Evolutionary conservation across 306 rosid genomes (phyloP), one percentile per base, ranked within the genome.

Genomic region (Lithocarpus polystachyus): DNA sequence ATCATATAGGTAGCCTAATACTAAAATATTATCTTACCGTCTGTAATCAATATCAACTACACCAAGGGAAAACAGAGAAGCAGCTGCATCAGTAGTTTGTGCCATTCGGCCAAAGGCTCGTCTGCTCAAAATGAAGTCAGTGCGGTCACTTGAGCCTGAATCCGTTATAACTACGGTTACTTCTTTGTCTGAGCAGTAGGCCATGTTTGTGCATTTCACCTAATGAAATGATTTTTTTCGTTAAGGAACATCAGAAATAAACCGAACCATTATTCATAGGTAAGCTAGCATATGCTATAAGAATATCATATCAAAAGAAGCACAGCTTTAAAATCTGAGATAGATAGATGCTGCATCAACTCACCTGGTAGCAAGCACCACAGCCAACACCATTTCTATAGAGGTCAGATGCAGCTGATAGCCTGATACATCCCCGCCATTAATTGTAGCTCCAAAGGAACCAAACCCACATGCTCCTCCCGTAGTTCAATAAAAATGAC

Each of bases 351-450:
- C n/a, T 48, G 53, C 53, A 48, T 48, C 53, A 57, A 64, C 74
- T 85, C 51, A 92, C 99, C 95, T 91, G 95, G 78, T 94, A 94
- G 87, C 99, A 94, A 82, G 99, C 92, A 2, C 97, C 97, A 54
- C 99, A 94, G 81, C 99, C 99, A 52, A 94, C 88, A 24, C 99
- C 97, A 64, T 85, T 81, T 43, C 92, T 68, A 72, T 89, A 94
- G 69, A 94, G 97, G 35, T 69, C 86, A 52, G 97, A 91, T 28
- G 95, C 97, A 64, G 97, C 94, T 24, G 97, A n/a, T n/a, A n/a
- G n/a, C n/a, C n/a, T n/a, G n/a, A 89, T 37, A 94, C 97, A 62
- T 91, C 92, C 48, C 99, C 99, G 0, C 90, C 96, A 76, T 94
- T 92, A 37, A 92, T 26, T 3, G 92, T 92, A 59, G 99, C 97